These are phyloP conservation scores for Lepiota subincarnata DNA, from an alignment of 768 basidiomycete species.

Conservation along the genomic window DNA sequence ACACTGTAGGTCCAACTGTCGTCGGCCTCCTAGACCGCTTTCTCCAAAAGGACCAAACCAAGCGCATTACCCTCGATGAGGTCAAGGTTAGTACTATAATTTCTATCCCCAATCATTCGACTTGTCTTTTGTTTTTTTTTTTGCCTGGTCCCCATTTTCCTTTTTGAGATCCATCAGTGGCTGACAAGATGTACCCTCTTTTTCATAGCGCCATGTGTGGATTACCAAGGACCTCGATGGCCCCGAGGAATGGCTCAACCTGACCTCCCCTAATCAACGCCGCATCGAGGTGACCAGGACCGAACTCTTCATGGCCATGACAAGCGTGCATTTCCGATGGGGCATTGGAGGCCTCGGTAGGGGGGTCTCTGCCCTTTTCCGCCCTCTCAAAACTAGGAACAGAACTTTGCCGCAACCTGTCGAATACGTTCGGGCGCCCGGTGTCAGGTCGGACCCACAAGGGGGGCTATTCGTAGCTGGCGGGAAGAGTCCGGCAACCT, in stretches of 20 bases:
- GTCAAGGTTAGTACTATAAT: slow-evolving; percentile 58
- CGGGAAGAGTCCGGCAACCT: not conserved
- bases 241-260: slow-evolving; percentile 62
- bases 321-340: slow-evolving; percentile 59
- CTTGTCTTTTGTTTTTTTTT: not conserved
- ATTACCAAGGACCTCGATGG: slow-evolving; percentile 64
- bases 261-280: slow-evolving; percentile 28
- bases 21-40: slow-evolving; percentile 70
- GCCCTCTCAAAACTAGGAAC: slow-evolving; percentile 16
- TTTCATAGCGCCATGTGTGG: slow-evolving; percentile 55
- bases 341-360: slow-evolving; percentile 43
- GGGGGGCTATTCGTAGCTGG: not conserved
- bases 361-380: slow-evolving; percentile 49
- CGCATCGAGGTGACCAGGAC: slow-evolving; percentile 57
- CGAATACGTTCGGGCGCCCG: not conserved
- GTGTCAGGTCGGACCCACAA: not conserved
- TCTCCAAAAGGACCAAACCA: slow-evolving; percentile 73
- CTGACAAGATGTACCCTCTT: slow-evolving; percentile 10
- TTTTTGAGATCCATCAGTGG: slow-evolving; percentile 10
- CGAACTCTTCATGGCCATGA: slow-evolving; percentile 76
- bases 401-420: not conserved
- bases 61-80: slow-evolving; percentile 73
- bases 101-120: slow-evolving; percentile 7
- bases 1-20: slow-evolving; percentile 54
- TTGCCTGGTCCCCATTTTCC: slow-evolving; percentile 10